These are phyloP conservation scores for Komagataella kurtzmanii DNA, from an alignment of 805 yeast species.

Conservation along the genomic window DNA sequence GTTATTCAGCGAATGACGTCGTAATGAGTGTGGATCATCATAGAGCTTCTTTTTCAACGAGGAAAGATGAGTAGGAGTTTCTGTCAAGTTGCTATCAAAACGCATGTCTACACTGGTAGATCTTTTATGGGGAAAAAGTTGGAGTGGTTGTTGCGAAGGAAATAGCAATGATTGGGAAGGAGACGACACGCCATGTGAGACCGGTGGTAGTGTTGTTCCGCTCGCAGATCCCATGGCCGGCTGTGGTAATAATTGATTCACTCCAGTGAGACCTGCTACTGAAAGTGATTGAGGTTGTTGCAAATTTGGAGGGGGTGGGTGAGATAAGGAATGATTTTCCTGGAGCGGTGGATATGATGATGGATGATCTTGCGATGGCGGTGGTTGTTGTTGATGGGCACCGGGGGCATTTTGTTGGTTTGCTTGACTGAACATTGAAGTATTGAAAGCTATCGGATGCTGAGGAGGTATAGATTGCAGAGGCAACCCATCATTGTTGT, in stretches of 20 bases:
- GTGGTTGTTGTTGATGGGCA: slow-evolving; percentile 3
- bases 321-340: slow-evolving; percentile 1
- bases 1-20: slow-evolving; percentile 6
- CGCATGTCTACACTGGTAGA: background rate
- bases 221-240: slow-evolving; percentile 5
- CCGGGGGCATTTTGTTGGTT: background rate
- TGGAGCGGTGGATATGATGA: slow-evolving; percentile 5
- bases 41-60: background rate
- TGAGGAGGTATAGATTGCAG: background rate
- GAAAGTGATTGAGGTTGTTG: slow-evolving; percentile 5
- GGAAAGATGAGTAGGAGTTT: background rate
- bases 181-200: slow-evolving; percentile 6
- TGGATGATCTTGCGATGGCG: slow-evolving; percentile 3
- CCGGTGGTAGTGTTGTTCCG: background rate
- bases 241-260: background rate
- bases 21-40: background rate
- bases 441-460: background rate
- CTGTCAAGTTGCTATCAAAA: background rate
- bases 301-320: slow-evolving; percentile 5
- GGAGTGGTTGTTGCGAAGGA: background rate
- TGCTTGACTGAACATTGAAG: slow-evolving; percentile 1
- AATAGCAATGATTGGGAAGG: slow-evolving; percentile 7
- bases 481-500: slow-evolving; percentile 4
- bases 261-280: slow-evolving; percentile 2
- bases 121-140: background rate